Conservation (phyloP, 2,329 filamentous ascomycete genomes). For the Pyrenophora teres region DNA sequence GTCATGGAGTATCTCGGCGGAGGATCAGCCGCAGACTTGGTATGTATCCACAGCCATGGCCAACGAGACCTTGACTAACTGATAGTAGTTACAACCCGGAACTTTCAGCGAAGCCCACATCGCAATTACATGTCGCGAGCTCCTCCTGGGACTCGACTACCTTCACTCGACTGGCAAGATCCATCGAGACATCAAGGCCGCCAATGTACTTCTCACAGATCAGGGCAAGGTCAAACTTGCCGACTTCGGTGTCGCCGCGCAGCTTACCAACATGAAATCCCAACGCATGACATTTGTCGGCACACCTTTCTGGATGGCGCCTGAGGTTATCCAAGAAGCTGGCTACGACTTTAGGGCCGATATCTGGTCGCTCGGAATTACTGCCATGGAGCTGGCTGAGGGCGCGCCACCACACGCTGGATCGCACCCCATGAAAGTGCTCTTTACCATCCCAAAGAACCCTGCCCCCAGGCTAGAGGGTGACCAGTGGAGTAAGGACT, state of each 20-base stretch:
- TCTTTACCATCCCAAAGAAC: constrained; percentile 95
- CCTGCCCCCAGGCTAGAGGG: constrained; percentile 83
- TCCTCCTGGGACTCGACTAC: constrained; percentile 89
- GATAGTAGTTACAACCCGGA: constrained; percentile 78
- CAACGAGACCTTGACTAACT: constrained; percentile 23
- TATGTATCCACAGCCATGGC: constrained; percentile 51
- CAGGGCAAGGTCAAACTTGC: constrained; percentile 91
- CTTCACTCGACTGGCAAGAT: constrained; percentile 94
- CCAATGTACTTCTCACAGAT: constrained; percentile 91
- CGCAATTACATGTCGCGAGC: constrained; percentile 89
- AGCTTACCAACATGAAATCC: constrained; percentile 96
- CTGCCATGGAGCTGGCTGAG: constrained; percentile 86
- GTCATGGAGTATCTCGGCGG: constrained; percentile 98
- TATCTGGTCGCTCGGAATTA: constrained; percentile 96
- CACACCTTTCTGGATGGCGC: constrained; percentile 99
- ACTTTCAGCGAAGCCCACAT: constrained; percentile 88
- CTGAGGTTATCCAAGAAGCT: constrained; percentile 96
- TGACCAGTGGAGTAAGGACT: constrained; percentile 78
- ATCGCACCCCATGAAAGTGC: constrained; percentile 96
- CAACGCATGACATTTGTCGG: constrained; percentile 97
- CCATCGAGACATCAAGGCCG: constrained; percentile 94
- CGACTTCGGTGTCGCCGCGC: constrained; percentile 95
- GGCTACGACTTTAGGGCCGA: constrained; percentile 98
- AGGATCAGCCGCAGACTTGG: constrained; percentile 91
- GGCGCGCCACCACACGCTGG: constrained; percentile 93